Evolutionary conservation across 2,329 filamentous ascomycete species (phyloP).

Genomic region (Chrysoporthe austroafricana): DNA sequence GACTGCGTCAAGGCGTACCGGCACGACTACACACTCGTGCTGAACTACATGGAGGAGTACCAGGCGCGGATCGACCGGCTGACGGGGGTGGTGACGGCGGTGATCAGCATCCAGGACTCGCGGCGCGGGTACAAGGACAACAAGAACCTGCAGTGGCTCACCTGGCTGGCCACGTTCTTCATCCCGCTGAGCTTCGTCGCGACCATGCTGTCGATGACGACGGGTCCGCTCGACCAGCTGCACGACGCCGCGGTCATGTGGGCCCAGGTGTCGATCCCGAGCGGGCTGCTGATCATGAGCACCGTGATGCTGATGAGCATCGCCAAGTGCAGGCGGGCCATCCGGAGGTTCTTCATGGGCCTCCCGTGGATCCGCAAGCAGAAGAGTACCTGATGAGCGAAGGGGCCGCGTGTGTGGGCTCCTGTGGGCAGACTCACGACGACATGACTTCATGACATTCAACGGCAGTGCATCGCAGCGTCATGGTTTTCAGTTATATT

Average conservation of each 20-base stretch:
- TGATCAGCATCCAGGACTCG: constrained; percentile 37
- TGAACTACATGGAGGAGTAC: constrained; percentile 37
- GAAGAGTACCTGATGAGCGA: not conserved
- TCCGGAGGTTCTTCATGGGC: constrained; percentile 11
- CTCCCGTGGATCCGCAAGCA: constrained; percentile 17
- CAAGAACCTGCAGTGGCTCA: constrained; percentile 39
- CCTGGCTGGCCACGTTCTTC: constrained; percentile 40
- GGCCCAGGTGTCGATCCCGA: constrained; percentile 23
- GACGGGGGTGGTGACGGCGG: constrained; percentile 38
- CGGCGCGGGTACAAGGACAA: constrained; percentile 37
- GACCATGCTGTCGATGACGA: constrained; percentile 38
- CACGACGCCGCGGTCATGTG: constrained; percentile 21
- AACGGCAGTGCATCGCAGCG: not conserved
- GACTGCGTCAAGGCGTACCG: constrained; percentile 29
- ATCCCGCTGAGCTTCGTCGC: constrained; percentile 39
- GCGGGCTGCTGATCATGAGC: constrained; percentile 22
- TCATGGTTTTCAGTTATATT: not conserved
- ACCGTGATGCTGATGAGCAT: constrained; percentile 22
- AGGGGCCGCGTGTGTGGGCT: too few species aligned
- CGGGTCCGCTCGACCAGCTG: constrained; percentile 19
- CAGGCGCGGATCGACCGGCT: constrained; percentile 39
- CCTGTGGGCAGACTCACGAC: not conserved
- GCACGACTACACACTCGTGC: constrained; percentile 34
- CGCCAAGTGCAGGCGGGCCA: constrained; percentile 22
- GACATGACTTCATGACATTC: not conserved